Conservation (phyloP, 2,329 filamentous ascomycete genomes). For the Grosmannia penicillata region DNA sequence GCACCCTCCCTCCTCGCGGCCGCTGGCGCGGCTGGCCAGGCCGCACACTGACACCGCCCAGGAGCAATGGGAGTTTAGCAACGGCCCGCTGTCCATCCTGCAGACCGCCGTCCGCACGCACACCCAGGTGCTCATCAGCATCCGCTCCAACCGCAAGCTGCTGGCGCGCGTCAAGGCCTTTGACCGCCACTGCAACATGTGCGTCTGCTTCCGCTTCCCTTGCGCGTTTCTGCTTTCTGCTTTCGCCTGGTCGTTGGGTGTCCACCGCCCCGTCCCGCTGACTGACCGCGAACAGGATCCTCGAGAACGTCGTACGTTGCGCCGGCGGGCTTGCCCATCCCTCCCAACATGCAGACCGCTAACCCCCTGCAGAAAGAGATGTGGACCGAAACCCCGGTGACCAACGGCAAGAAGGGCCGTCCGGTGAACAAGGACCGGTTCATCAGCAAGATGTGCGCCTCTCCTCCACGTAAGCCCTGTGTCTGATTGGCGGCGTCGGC, state of each 20-base stretch:
- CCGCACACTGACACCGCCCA: slow-evolving; percentile 8
- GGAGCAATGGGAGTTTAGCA: slow-evolving; percentile 38
- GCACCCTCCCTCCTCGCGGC: background rate
- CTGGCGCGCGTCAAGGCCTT: slow-evolving; percentile 96
- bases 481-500: too few relatives aligned
- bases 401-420: slow-evolving; percentile 75
- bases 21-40: background rate
- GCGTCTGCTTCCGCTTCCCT: background rate
- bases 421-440: slow-evolving; percentile 96
- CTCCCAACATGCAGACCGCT: background rate
- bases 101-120: slow-evolving; percentile 93
- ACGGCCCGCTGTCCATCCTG: slow-evolving; percentile 63
- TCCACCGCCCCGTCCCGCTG: too few relatives aligned
- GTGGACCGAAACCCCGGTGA: slow-evolving; percentile 92
- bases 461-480: background rate
- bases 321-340: background rate
- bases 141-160: slow-evolving; percentile 96
- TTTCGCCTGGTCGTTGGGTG: too few relatives aligned
- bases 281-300: slow-evolving; percentile 9
- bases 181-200: slow-evolving; percentile 97
- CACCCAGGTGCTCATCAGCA: slow-evolving; percentile 90
- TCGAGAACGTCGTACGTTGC: slow-evolving; percentile 17
- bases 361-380: slow-evolving; percentile 56
- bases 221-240: background rate
- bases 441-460: slow-evolving; percentile 71